Base-by-base conservation (phyloP, 2,329 filamentous ascomycete species). In the Diaporthe sp. region DNA sequence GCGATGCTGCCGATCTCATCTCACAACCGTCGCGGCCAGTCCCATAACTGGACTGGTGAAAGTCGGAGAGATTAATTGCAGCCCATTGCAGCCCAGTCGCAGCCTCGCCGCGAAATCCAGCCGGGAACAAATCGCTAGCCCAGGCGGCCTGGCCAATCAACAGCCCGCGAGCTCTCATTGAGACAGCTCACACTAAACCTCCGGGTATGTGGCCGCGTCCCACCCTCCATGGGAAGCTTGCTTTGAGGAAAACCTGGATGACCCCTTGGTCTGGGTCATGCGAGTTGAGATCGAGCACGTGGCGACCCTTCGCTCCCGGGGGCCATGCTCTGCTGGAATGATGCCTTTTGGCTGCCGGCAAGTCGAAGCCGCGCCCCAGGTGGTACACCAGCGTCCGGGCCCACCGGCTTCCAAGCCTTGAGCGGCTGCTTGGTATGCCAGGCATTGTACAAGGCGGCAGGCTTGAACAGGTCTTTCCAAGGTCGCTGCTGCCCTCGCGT, bases 1-100 rank as follows among this genome's bases (percentile, higher is more conserved):
- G 53, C 53, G 39, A 50, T 50, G 30, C 35, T 71, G 68, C 69
- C 55, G 69, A 71, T 71, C 69, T 51, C 55, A 71, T 63, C 55
- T 71, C 30, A 55, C 56, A 53, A 53, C n/a, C 63, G 44, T 68
- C 63, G 32, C 22, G 63, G 32, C 63, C 44, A 68, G 47, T 44
- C 44, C 47, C 63, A 50, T 50, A 35, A 66, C 44, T 68, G 63
- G 63, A 66, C 44, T 68, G 63, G 63, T 44, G 30, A 15, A n/a
- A 51, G 19, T 53, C 47, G 63, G 44, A 68, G 63, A 68, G 32
- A 53, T 53, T 53, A 27, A 39, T 9, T 22, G 63, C 32, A 68
- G 63, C 63, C 63, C 47, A 15, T 51, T n/a, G n/a, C 35, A 25
- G 63, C 0, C 32, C 47, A 68, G 63, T 39, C 47, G 44, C 63